Base-by-base conservation (phyloP, 1,139 yeast genomes). In the Kodamaea alishanica region DNA sequence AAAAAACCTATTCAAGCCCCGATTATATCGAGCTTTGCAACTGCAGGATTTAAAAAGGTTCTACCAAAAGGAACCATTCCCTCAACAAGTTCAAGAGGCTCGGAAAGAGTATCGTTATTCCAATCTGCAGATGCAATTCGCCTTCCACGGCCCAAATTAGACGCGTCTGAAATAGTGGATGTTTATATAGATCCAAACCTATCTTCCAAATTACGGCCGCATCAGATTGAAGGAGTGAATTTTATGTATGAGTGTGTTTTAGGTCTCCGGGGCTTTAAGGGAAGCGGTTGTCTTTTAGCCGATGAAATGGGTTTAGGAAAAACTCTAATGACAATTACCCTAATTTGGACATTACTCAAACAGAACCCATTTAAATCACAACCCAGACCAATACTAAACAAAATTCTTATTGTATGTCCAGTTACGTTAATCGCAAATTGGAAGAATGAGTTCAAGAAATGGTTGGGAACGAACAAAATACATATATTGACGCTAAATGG, bases 251-350 rank as follows among this genome's bases (percentile, higher is more conserved):
- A 85, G 41, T 87, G 96, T 50, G 73, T 89, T 2, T 77, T 84
- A 81, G 95, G 95, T 0, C 60, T 61, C 25, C 57, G 64, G n/a
- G 86, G 83, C 2, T 48, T 50, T 28, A 63, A 57, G 29, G 62
- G 68, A 0, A 56, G 65, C 34, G 97, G 98, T 0, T 92, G 94
- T 2, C 64, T 92, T 6, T 61, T 92, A 35, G 98, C 98, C 0
- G 98, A 92, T 59, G 97, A 92, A 55, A 92, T 92, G 98, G 98
- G 98, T 0, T 67, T 92, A 23, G 99, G 99, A 0, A 92, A 92
- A 55, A 90, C 97, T 0, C 62, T 92, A 28, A 89, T 84, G 77
- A 80, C 97, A 0, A 90, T 92, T 4, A 56, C 95, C 0, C 57
- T 89, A 28, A 72, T 92, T 3, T 88, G 96, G 95, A 88, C 96